phyloP scores from a whole-genome alignment of 805 yeast species.

The Pichia sporocuriosa region DNA sequence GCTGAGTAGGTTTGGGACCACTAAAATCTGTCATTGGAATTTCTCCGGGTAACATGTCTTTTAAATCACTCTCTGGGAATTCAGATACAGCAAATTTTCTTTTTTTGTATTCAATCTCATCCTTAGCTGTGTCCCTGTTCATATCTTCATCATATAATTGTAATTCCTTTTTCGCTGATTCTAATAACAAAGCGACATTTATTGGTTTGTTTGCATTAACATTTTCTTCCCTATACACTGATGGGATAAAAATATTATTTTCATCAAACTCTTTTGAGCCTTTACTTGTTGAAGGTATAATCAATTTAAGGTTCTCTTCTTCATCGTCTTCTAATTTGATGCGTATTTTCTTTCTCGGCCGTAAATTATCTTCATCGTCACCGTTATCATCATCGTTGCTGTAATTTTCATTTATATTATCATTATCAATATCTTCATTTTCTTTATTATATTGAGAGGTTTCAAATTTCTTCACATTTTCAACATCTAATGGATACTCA shows the following conservation, averaged over 20 bases:
- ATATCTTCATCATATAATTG: slow-evolving; percentile 38
- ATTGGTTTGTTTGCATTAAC: slow-evolving; percentile 13
- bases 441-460: too few species aligned
- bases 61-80: slow-evolving; percentile 75
- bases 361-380: slow-evolving; percentile 4
- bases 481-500: neutral
- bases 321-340: slow-evolving; percentile 8
- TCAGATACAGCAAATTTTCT: slow-evolving; percentile 77
- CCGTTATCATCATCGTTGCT: slow-evolving; percentile 13
- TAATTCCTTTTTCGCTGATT: slow-evolving; percentile 18
- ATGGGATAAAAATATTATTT: slow-evolving; percentile 32
- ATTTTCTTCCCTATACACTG: slow-evolving; percentile 29
- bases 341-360: slow-evolving; percentile 4
- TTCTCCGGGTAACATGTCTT: slow-evolving; percentile 74
- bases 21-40: slow-evolving; percentile 86
- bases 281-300: too few species aligned
- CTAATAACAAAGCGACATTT: slow-evolving; percentile 18
- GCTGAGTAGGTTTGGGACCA: slow-evolving; percentile 76
- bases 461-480: too few species aligned
- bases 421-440: neutral
- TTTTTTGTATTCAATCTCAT: slow-evolving; percentile 53
- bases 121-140: slow-evolving; percentile 55
- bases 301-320: neutral
- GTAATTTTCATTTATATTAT: slow-evolving; percentile 1
- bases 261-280: too few species aligned